Percentiles rank a stretch among this genome's conserved stretches.
Conservation (phyloP, 2,329 filamentous ascomycete species). For the Penicillium sp. region DNA sequence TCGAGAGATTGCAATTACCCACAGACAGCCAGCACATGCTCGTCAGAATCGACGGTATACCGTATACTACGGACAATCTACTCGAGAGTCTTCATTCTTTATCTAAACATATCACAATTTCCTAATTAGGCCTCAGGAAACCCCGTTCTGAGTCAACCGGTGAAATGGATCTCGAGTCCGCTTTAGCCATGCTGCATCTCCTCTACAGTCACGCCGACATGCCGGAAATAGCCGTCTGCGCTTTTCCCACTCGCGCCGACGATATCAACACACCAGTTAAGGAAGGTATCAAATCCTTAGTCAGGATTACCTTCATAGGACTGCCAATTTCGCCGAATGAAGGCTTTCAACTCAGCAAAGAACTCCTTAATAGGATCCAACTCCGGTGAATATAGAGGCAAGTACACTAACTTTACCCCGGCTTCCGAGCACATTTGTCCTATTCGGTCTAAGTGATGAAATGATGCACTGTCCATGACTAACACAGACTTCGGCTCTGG, state of each 20-base stretch:
- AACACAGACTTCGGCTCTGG: not conserved
- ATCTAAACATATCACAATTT: too few species aligned
- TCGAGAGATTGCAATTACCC: too few species aligned
- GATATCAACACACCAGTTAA: not conserved
- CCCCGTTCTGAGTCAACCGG: too few species aligned
- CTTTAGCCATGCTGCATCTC: not conserved
- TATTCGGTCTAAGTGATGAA: not conserved
- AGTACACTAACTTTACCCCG: not conserved
- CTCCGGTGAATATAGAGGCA: not conserved
- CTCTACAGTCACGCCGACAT: not conserved
- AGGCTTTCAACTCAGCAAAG: not conserved
- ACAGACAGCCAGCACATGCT: too few species aligned
- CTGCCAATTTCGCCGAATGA: not conserved
- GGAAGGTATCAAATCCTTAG: not conserved
- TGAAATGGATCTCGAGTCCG: too few species aligned
- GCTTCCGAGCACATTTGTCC: not conserved
- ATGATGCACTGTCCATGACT: not conserved
- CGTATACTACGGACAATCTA: too few species aligned
- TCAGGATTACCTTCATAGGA: not conserved
- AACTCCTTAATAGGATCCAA: not conserved
- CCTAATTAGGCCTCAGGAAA: too few species aligned
- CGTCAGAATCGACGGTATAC: too few species aligned
- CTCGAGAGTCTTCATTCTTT: too few species aligned
- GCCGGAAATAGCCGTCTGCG: not conserved
- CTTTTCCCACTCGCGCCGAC: not conserved